A percentile compares a stretch with the other conserved stretches of the same genome.
These are phyloP conservation scores for Lophiotrema nucula DNA, from an alignment of 495 filamentous ascomycete genomes.

Conservation along the genomic window DNA sequence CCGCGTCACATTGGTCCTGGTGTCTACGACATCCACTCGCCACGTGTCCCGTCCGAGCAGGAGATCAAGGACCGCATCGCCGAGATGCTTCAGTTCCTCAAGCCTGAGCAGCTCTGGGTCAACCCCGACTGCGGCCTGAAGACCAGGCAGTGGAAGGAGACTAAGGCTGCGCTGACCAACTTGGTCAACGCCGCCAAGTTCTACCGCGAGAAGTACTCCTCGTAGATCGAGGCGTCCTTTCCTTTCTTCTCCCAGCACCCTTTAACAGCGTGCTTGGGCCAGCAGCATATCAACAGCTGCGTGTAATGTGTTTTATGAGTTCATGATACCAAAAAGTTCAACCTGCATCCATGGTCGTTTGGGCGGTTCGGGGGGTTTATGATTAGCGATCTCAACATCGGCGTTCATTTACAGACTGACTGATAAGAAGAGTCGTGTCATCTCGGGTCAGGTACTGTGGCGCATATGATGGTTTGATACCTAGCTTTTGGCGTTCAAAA, in stretches of 20 bases:
- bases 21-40: conserved; percentile 99
- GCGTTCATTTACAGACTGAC: conserved; percentile 42
- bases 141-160: conserved; percentile 95
- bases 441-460: background rate
- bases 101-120: conserved; percentile 95
- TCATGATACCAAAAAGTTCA: conserved; percentile 48
- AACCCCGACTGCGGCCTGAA: conserved; percentile 99
- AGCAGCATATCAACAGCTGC: conserved; percentile 38
- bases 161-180: conserved; percentile 85
- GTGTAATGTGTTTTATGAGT: conserved; percentile 30
- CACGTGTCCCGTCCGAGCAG: conserved; percentile 88
- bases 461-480: background rate
- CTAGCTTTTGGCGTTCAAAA: background rate
- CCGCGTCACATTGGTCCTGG: conserved; percentile 96
- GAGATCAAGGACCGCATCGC: conserved; percentile 96
- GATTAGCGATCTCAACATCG: conserved; percentile 57
- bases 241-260: too few relatives aligned
- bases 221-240: conserved; percentile 5
- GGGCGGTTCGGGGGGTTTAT: conserved; percentile 11
- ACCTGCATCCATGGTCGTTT: conserved; percentile 41
- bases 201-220: conserved; percentile 81
- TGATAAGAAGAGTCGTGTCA: background rate
- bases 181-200: conserved; percentile 95
- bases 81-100: conserved; percentile 89
- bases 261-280: conserved; percentile 8